Evolutionary conservation across 2,329 filamentous ascomycete genomes (phyloP).

Genomic region (Arthrobotrys sinensis): DNA sequence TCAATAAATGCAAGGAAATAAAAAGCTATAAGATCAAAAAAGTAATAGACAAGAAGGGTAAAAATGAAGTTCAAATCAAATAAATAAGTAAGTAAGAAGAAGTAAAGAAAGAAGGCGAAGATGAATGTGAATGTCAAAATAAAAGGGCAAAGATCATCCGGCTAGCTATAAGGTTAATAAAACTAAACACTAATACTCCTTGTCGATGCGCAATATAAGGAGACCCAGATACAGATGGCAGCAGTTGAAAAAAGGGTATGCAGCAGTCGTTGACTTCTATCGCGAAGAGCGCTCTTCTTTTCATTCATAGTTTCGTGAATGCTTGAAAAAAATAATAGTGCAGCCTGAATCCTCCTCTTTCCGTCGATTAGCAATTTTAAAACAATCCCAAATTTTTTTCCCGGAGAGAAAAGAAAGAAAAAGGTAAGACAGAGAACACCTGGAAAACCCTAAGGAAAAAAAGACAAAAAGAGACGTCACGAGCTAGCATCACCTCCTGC

Average conservation of each 20-base stretch:
- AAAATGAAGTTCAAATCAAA: constrained; percentile 19
- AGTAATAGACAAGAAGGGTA: constrained; percentile 12
- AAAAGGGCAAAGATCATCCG: constrained; percentile 16
- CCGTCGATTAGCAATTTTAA: constrained; percentile 11
- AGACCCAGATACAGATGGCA: constrained; percentile 2
- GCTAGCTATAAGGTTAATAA: constrained; percentile 25
- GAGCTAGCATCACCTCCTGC: constrained; percentile 36
- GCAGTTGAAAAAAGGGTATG: constrained; percentile 32
- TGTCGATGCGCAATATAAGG: constrained; percentile 12
- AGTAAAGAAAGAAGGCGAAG: not conserved
- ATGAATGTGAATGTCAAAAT: not conserved
- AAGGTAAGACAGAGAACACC: constrained; percentile 70
- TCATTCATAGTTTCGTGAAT: constrained; percentile 24
- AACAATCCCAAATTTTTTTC: constrained; percentile 18
- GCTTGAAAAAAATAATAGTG: constrained; percentile 25
- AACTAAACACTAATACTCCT: constrained; percentile 30
- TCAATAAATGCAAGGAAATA: constrained; percentile 2
- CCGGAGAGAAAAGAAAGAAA: constrained; percentile 23
- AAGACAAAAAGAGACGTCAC: constrained; percentile 10
- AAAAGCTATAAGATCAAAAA: constrained; percentile 4
- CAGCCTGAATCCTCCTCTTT: not conserved
- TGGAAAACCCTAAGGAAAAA: constrained; percentile 27
- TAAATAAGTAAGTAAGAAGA: constrained; percentile 17
- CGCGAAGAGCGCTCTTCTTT: constrained; percentile 40
- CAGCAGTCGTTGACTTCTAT: constrained; percentile 47